A percentile compares a stretch with the other conserved stretches of the same genome.
Conservation (phyloP, 2,329 filamentous ascomycete species). For the Hypoxylon sp. region DNA sequence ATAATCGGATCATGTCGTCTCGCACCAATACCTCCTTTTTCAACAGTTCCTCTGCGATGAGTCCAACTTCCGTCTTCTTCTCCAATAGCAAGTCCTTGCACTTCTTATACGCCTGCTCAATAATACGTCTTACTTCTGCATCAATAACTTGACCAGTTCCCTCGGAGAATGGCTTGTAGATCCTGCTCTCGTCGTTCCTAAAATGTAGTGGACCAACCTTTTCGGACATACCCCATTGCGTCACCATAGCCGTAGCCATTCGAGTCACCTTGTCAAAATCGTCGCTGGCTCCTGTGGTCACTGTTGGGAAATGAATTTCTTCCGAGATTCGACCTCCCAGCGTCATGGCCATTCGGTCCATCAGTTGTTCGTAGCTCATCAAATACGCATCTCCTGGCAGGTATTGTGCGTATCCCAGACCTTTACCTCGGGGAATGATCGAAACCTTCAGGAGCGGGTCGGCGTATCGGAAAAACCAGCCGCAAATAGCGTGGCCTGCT, state of each 20-base stretch:
- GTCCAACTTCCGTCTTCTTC: slow-evolving; percentile 87
- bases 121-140: slow-evolving; percentile 86
- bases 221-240: slow-evolving; percentile 98
- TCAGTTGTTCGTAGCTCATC: slow-evolving; percentile 93
- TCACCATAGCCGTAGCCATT: slow-evolving; percentile 98
- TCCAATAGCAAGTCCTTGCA: slow-evolving; percentile 83
- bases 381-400: slow-evolving; percentile 95
- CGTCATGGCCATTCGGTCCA: slow-evolving; percentile 99
- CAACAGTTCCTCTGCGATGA: slow-evolving; percentile 92
- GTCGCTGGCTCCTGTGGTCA: slow-evolving; percentile 93
- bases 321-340: slow-evolving; percentile 94
- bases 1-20: slow-evolving; percentile 89
- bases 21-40: slow-evolving; percentile 89
- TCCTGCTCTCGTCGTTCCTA: slow-evolving; percentile 79
- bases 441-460: slow-evolving; percentile 98
- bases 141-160: slow-evolving; percentile 93
- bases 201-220: slow-evolving; percentile 95
- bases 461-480: slow-evolving; percentile 97
- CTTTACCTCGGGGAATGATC: slow-evolving; percentile 95
- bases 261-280: slow-evolving; percentile 98
- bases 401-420: slow-evolving; percentile 95
- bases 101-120: slow-evolving; percentile 91
- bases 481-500: slow-evolving; percentile 96
- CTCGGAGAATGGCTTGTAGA: slow-evolving; percentile 96
- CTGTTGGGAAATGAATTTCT: slow-evolving; percentile 95